Evolutionary conservation across 208 protist genomes (phyloP), one percentile per base, ranked within the genome.

Genomic region (Trypanosoma lewisi): DNA sequence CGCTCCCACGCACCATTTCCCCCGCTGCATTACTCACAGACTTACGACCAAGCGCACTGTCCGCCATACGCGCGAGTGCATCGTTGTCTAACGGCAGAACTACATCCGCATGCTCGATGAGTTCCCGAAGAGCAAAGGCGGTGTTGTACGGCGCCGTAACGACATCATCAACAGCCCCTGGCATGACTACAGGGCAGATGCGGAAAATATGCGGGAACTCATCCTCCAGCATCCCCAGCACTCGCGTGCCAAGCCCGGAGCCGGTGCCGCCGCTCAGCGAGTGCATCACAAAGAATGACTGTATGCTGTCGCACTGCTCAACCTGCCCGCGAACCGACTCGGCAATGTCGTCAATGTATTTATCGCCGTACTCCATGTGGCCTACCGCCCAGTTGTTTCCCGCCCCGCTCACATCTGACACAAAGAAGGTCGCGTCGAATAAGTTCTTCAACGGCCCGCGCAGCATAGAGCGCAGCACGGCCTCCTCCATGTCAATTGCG

Each of bases 181-280:
- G 97, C 64, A 98, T 85, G 39, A 98, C 95, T 5, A 94, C 79
- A 1, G 89, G 88, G 16, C 85, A 88, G 50, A 95, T 86, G 17
- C 91, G 88, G 48, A 93, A 97, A 1, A 96, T 76, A 44, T 94
- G 78, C 14, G 93, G 94, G 59, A 93, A 99, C 61, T 98, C 83
- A 33, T 98, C 96, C 44, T 90, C 88, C 25, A 99, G 75, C 71
- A 97, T 89, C 21, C 90, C 80, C 3, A 98, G 61, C 27, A 98
- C 72, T 9, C 85, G 90, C 21, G 96, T 96, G 25, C 96, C 97
- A 0, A 99, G 80, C 0, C 97, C 97, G 1, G 93, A 98, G 5
- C 97, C 97, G 2, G 97, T 99, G 42, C 97, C 97, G 12, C 97
- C 97, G 52, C 97, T 98, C 17, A 99, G 66, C 4, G 93, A 98